Evolutionary conservation across 1,284 basidiomycete species (phyloP).

Genomic region (Boletus austroedulis): DNA sequence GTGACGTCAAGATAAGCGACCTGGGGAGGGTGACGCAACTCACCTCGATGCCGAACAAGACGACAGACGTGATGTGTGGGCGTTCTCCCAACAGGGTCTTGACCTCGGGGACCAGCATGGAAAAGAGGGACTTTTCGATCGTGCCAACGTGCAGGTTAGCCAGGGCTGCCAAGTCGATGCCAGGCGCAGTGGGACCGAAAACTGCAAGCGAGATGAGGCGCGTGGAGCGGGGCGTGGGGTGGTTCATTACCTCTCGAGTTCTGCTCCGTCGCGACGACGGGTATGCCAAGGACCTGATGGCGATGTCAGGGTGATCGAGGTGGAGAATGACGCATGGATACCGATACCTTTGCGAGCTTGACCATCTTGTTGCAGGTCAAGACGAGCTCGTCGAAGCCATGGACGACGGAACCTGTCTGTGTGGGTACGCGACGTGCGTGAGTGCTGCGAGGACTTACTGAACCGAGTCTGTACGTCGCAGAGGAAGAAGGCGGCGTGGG

Average conservation of each 20-base stretch:
- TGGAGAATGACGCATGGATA: constrained; percentile 23
- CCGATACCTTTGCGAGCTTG: constrained; percentile 75
- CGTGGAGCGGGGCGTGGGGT: background rate
- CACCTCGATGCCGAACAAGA: constrained; percentile 87
- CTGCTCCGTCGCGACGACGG: constrained; percentile 81
- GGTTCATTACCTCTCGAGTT: constrained; percentile 63
- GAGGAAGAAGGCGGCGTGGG: constrained; percentile 63
- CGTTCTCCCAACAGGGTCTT: constrained; percentile 49
- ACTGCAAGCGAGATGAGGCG: constrained; percentile 42
- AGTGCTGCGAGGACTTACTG: constrained; percentile 43
- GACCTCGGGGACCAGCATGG: constrained; percentile 76
- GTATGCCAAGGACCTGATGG: constrained; percentile 58
- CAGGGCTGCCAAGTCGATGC: constrained; percentile 59
- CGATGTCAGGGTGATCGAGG: background rate
- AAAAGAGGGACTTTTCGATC: constrained; percentile 76
- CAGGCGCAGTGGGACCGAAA: constrained; percentile 68
- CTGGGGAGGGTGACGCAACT: constrained; percentile 13
- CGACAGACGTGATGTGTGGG: constrained; percentile 53
- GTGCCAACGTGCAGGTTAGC: constrained; percentile 57
- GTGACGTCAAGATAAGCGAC: constrained; percentile 5
- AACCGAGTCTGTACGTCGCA: constrained; percentile 81
- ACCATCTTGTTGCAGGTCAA: constrained; percentile 71
- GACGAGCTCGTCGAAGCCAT: constrained; percentile 70
- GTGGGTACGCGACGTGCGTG: background rate
- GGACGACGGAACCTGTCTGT: constrained; percentile 46